Conservation (phyloP, 2,329 filamentous ascomycete species). For the Penicillium sp. region DNA sequence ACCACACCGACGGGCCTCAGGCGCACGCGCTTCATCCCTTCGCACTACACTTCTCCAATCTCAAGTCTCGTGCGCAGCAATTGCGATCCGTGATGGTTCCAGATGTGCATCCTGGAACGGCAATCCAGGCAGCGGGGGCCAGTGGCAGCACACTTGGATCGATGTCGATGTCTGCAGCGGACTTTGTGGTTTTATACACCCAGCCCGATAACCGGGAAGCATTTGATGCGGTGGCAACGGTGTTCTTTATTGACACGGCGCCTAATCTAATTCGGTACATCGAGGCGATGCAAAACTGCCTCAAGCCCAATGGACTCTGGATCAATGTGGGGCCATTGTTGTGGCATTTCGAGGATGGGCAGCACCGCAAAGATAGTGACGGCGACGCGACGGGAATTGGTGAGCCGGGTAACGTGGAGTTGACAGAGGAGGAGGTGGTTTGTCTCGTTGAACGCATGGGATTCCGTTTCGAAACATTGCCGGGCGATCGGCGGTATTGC, state of each 20-base stretch:
- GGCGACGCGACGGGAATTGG: constrained; percentile 64
- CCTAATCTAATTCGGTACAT: constrained; percentile 91
- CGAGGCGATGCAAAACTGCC: constrained; percentile 75
- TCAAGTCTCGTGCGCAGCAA: constrained; percentile 71
- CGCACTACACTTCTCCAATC: constrained; percentile 85
- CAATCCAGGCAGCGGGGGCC: constrained; percentile 45
- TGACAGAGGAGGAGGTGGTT: constrained; percentile 85
- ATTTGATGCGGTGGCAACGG: constrained; percentile 82
- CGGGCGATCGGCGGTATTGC: constrained; percentile 55
- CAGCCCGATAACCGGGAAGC: constrained; percentile 58
- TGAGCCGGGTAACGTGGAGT: constrained; percentile 85
- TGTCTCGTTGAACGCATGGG: constrained; percentile 71
- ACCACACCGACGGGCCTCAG: constrained; percentile 55
- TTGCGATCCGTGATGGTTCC: constrained; percentile 72
- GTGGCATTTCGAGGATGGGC: constrained; percentile 85
- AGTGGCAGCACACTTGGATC: constrained; percentile 49
- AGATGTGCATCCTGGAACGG: constrained; percentile 70
- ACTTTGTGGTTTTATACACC: constrained; percentile 86
- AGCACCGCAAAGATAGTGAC: constrained; percentile 26
- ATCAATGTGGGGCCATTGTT: constrained; percentile 88
- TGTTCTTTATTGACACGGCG: constrained; percentile 97
- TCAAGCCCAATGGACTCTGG: constrained; percentile 76
- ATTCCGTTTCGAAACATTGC: constrained; percentile 68
- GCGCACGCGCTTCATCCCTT: constrained; percentile 81
- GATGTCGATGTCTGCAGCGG: constrained; percentile 92